phyloP scores from a whole-genome alignment of 139 green algal genomes.

The Gonium pectorale region DNA sequence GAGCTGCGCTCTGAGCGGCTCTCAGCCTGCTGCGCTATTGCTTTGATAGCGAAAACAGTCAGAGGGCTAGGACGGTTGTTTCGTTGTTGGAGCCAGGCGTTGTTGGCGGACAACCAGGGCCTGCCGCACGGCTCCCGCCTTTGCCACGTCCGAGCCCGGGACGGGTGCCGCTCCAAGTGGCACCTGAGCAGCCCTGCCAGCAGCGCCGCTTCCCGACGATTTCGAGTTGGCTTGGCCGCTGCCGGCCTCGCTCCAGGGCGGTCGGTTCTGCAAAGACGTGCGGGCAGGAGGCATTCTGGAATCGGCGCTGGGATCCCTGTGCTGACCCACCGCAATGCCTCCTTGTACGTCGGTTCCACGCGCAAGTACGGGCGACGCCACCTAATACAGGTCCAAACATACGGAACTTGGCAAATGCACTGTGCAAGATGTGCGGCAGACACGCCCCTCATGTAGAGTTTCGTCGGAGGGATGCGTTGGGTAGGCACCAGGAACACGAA shows the following conservation, averaged over 20 bases:
- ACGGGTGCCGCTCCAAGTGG: neutral
- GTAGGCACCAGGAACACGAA: neutral
- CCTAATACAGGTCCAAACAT: neutral
- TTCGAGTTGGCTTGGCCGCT: neutral
- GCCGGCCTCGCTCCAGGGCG: conserved; percentile 3
- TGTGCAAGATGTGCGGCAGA: no score
- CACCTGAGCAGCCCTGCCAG: neutral
- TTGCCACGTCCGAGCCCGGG: neutral
- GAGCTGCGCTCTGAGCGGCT: no score
- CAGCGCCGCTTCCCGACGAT: neutral
- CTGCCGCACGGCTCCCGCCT: conserved; percentile 16
- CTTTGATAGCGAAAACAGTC: no score
- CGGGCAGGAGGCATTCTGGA: neutral
- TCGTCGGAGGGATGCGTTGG: no score
- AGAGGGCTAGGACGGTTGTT: no score
- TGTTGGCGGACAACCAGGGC: conserved; percentile 30
- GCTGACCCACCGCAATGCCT: neutral
- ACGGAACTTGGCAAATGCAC: neutral
- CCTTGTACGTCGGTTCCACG: neutral
- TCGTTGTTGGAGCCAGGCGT: no score
- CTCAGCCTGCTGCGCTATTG: no score
- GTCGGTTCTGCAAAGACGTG: conserved; percentile 17
- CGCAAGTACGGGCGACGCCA: neutral
- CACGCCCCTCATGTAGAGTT: no score
- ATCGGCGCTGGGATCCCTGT: neutral